Evolutionary conservation across 805 yeast species (phyloP).

Genomic region (Starmerella geochares): DNA sequence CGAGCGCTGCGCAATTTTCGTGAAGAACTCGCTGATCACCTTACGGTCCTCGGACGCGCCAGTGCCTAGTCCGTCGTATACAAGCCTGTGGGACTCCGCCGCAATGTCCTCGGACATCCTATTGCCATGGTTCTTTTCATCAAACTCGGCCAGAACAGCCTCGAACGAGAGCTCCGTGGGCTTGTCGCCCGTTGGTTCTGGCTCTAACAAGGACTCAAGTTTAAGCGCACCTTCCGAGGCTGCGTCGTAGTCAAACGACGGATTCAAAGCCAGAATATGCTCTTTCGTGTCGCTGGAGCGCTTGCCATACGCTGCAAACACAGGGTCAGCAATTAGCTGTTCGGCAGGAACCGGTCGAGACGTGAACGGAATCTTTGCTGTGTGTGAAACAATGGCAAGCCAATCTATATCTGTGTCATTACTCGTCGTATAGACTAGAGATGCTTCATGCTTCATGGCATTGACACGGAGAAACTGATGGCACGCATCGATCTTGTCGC

Average conservation of each 20-base stretch:
- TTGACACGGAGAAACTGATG: slow-evolving; percentile 18
- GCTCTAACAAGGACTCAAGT: slow-evolving; percentile 5
- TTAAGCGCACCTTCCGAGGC: background rate
- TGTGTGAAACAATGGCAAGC: background rate
- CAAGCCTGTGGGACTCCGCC: slow-evolving; percentile 2
- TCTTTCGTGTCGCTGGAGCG: slow-evolving; percentile 12
- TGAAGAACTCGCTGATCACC: slow-evolving; percentile 19
- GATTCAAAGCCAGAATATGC: slow-evolving; percentile 20
- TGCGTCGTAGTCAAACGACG: slow-evolving; percentile 16
- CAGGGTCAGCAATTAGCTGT: slow-evolving; percentile 5
- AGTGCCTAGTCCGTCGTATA: slow-evolving; percentile 1
- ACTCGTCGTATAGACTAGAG: slow-evolving; percentile 8
- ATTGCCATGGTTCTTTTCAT: background rate
- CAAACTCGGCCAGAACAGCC: background rate
- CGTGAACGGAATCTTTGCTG: background rate
- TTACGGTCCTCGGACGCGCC: slow-evolving; percentile 10
- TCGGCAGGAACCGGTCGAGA: slow-evolving; percentile 1
- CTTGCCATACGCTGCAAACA: background rate
- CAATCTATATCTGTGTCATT: background rate
- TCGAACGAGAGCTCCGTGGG: background rate
- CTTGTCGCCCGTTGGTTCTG: background rate
- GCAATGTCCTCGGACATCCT: background rate
- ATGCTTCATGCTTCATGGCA: slow-evolving; percentile 10
- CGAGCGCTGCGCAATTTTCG: slow-evolving; percentile 10
- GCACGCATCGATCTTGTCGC: slow-evolving; percentile 12